Base-by-base conservation (phyloP, 2,329 filamentous ascomycete genomes). In the Diaporthe ampelina region DNA sequence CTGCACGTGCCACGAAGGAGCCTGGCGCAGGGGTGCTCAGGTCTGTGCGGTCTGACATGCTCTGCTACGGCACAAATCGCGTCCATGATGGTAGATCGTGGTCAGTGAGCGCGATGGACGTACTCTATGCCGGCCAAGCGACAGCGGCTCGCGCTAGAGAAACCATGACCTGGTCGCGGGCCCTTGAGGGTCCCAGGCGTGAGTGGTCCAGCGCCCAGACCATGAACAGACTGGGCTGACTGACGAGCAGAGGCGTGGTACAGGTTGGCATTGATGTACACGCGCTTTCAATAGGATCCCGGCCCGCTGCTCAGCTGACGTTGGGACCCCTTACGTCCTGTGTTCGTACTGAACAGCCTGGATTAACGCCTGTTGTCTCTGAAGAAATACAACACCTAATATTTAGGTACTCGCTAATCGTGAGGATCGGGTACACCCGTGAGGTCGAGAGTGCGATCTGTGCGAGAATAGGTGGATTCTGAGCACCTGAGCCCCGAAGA, bases 1-100 rank as follows among this genome's bases (percentile, higher is more conserved):
- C 68, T 50, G 68, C 68, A 35, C 68, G 40, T 59, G 29, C 54
- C 68, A 26, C 35, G 21, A 58, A 19, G 50, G 26, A 50, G 29
- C 54, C 17, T n/a, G 13, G 45, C 45, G 21, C 43, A 37, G 29
- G 43, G 43, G 26, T 52, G 21, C 19, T 3, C 61, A 35, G 29
- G 61, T 67, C 43, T 67, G 43, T 50, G 61, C 61, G 43, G 35
- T 19, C 1, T 50, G 19, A 19, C n/a, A 17, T 50, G 19, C 43
- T 50, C 43, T 65, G 61, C 19, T 4, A 45, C n/a, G 43, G 43
- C 43, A n/a, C 61, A 52, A 40, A 40, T 50, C 29, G 19, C 19
- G 19, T 32, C 32, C 61, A 48, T 29, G 61, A 50, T 4, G 40
- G 43, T 19, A 45, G 59, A 63, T 63, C 24, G 40, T 45, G 40